phyloP scores from a whole-genome alignment of 176 grass and related monocot genomes.

The Triticum monococcum region DNA sequence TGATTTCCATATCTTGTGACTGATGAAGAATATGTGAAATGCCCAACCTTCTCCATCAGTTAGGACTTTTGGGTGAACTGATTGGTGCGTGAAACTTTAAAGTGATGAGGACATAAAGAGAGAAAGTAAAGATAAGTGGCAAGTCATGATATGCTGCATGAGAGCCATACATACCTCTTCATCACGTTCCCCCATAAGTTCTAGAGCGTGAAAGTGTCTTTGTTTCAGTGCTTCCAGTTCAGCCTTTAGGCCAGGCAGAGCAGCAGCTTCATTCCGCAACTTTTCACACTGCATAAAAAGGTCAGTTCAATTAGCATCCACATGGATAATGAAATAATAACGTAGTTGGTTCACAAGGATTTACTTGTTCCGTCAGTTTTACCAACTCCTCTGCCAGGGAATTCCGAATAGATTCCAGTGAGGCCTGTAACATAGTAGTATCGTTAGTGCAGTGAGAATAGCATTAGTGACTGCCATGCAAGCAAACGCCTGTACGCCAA shows the following conservation, averaged over 20 bases:
- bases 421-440: conserved; percentile 57
- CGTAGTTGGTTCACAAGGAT: not conserved
- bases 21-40: no score
- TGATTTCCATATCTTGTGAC: not conserved
- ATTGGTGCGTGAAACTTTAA: no score
- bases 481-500: not conserved
- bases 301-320: conserved; percentile 24
- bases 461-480: not conserved
- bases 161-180: conserved; percentile 84
- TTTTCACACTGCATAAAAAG: conserved; percentile 84
- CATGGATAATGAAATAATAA: not conserved
- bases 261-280: conserved; percentile 62
- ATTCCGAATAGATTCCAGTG: conserved; percentile 94
- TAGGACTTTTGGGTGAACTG: no score
- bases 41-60: no score
- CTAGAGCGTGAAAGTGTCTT: conserved; percentile 87
- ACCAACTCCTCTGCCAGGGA: conserved; percentile 97
- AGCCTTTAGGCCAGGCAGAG: conserved; percentile 83
- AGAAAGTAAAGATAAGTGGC: not conserved
- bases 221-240: conserved; percentile 92
- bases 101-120: not conserved
- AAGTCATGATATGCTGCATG: not conserved
- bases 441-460: conserved; percentile 20
- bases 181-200: conserved; percentile 99
- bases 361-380: conserved; percentile 97